A percentile compares a stretch with the other conserved stretches of the same genome.
These are phyloP conservation scores for Symmetrospora coprosmae DNA, from an alignment of 768 basidiomycete genomes.

Conservation along the genomic window DNA sequence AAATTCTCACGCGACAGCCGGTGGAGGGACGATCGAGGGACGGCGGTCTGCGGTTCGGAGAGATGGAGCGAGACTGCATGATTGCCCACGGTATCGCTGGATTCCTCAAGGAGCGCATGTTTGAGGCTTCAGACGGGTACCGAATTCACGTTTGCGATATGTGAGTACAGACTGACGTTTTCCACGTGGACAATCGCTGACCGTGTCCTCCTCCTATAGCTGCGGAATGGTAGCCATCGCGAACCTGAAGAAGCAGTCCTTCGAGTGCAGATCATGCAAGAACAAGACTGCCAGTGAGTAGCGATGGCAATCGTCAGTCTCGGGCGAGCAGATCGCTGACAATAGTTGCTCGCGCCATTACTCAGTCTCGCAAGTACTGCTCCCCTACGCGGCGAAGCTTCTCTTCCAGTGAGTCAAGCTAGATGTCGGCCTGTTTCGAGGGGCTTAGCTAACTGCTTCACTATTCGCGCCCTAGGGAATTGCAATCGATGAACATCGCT, in stretches of 20 bases:
- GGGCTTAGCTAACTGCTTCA: constrained; percentile 11
- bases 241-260: constrained; percentile 98
- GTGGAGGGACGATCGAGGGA: constrained; percentile 98
- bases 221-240: constrained; percentile 96
- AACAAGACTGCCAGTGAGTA: constrained; percentile 92
- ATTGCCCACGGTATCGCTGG: constrained; percentile 97
- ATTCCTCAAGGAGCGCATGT: constrained; percentile 88
- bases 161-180: constrained; percentile 42
- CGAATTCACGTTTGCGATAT: constrained; percentile 92
- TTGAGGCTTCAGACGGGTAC: constrained; percentile 35
- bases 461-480: constrained; percentile 55
- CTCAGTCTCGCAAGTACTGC: constrained; percentile 40
- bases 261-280: constrained; percentile 93
- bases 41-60: constrained; percentile 97
- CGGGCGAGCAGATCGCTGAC: neutral
- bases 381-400: constrained; percentile 92
- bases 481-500: constrained; percentile 92
- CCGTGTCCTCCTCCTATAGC: constrained; percentile 38
- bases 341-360: neutral
- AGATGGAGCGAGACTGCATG: constrained; percentile 95
- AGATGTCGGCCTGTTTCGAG: too few species aligned
- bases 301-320: constrained; percentile 29
- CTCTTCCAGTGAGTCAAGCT: constrained; percentile 55
- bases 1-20: constrained; percentile 91
- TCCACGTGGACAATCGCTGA: constrained; percentile 19